Base-by-base conservation (phyloP, 2,329 filamentous ascomycete genomes). In the Colletotrichum siamense region DNA sequence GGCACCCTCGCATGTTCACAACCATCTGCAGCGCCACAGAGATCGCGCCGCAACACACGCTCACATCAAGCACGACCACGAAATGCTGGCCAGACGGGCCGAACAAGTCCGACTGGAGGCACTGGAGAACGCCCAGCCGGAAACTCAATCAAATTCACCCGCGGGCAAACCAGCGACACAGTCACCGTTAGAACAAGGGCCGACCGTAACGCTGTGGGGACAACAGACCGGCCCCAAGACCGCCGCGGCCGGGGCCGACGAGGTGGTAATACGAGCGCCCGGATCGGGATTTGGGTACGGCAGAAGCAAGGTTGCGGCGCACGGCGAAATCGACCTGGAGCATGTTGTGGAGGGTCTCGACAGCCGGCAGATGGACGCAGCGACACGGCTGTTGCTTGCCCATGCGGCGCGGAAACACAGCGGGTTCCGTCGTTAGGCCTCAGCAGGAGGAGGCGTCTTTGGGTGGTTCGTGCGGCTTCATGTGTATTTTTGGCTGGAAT, bases 1-100 rank as follows among this genome's bases (percentile, higher is more conserved):
- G 16, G 75, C 75, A 13, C 75, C 75, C 7, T 75, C 71, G 18
- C 30, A 71, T 24, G 71, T 68, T 24, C 75, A 75, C 67, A 71
- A 49, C 28, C 75, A 77, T 39, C 66, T 75, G 13, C 71, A 77
- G 26, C 74, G 74, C 26, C 74, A 76, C 36, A 69, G 75, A 69
- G 63, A 68, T 18, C 73, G 68, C 26, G 68, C 34, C 30, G 70
- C 70, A 13, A 76, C 65, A 61, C 74, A 76, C n/a, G 70, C 70
- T 5, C 74, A 74, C 59, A 65, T 61, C 15, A 74, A 44, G 32
- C 65, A 74, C 22, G 44, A 65, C 15, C 64, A 76, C 49, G 30
- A 22, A 12, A 10, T 65, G 34, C 10, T 74, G 8, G 18, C 28
- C 9, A 69, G 64, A 39, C 26, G 59, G 52, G 18, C 24, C 22